These are phyloP conservation scores for Sanghuangporus sanghuang DNA, from an alignment of 1,284 basidiomycete species.

Conservation along the genomic window DNA sequence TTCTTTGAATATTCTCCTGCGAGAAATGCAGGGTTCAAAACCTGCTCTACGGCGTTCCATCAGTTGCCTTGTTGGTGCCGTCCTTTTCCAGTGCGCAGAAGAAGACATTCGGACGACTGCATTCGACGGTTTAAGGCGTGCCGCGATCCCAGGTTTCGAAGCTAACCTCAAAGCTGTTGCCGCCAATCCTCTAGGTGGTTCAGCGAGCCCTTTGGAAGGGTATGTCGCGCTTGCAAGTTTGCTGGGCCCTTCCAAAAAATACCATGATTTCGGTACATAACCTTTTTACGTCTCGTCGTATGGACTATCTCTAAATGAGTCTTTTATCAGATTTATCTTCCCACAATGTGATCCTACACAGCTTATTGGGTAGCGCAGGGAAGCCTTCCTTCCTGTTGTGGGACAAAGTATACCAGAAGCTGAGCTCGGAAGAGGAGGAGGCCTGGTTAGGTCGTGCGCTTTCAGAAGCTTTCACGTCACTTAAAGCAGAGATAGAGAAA, in stretches of 20 bases:
- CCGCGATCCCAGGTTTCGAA: constrained; percentile 60
- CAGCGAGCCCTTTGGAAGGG: constrained; percentile 73
- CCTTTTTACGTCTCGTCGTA: constrained; percentile 10
- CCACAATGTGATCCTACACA: constrained; percentile 39
- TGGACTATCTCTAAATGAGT: constrained; percentile 16
- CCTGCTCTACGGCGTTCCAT: constrained; percentile 34
- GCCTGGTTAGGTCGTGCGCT: constrained; percentile 74
- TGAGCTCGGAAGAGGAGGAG: constrained; percentile 62
- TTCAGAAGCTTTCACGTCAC: constrained; percentile 46
- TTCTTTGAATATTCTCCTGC: constrained; percentile 46
- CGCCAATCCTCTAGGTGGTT: constrained; percentile 49
- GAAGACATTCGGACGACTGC: constrained; percentile 32
- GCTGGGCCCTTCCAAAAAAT: constrained; percentile 53
- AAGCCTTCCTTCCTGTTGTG: constrained; percentile 85
- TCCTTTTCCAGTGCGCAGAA: constrained; percentile 31
- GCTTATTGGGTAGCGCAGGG: constrained; percentile 38
- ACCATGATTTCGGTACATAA: constrained; percentile 47
- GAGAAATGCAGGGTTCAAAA: constrained; percentile 58
- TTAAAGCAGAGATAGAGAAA: constrained; percentile 49
- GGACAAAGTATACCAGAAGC: constrained; percentile 82
- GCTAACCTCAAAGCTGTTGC: constrained; percentile 61
- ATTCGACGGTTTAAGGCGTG: constrained; percentile 43
- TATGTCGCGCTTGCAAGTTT: constrained; percentile 67
- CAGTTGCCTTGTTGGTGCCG: constrained; percentile 31
- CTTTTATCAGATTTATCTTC: constrained; percentile 28